phyloP scores from a whole-genome alignment of 2,329 filamentous ascomycete genomes.

The Mollisia scopiformis region DNA sequence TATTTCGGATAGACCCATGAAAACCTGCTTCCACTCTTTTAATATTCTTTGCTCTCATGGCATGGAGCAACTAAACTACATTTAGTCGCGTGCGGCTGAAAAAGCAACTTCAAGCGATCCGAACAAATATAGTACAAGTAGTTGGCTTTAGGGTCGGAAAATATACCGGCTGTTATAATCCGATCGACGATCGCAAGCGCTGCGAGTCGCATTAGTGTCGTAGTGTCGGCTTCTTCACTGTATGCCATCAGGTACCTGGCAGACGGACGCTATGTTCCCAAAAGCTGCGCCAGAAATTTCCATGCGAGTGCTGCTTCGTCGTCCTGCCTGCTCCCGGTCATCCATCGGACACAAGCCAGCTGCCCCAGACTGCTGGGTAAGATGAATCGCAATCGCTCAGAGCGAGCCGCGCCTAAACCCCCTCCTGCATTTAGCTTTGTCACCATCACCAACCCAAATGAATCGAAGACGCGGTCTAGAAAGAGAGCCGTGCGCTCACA shows the following conservation, averaged over 20 bases:
- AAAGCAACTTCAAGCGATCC: not conserved
- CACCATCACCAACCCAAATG: constrained; percentile 18
- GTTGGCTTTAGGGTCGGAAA: not conserved
- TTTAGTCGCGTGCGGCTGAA: not conserved
- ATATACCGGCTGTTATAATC: not conserved
- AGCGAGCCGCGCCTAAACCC: not conserved
- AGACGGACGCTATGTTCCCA: not conserved
- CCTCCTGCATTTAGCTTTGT: constrained; percentile 17
- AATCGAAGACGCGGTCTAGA: constrained; percentile 12
- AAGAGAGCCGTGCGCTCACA: constrained; percentile 17
- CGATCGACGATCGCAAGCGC: not conserved
- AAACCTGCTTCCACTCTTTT: not conserved
- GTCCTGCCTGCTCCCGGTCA: not conserved
- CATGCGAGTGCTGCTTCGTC: not conserved
- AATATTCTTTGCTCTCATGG: not conserved
- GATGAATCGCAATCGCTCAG: not conserved
- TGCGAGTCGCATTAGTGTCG: not conserved
- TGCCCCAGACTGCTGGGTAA: not conserved
- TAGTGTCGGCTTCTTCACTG: too few species aligned
- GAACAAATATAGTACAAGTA: not conserved
- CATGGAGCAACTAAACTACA: not conserved
- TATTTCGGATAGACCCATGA: not conserved
- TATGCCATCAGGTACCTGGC: not conserved
- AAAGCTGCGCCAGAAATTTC: not conserved
- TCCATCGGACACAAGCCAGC: not conserved